Base-by-base conservation (phyloP, 441 rosid genomes). In the Erodium texanum region DNA sequence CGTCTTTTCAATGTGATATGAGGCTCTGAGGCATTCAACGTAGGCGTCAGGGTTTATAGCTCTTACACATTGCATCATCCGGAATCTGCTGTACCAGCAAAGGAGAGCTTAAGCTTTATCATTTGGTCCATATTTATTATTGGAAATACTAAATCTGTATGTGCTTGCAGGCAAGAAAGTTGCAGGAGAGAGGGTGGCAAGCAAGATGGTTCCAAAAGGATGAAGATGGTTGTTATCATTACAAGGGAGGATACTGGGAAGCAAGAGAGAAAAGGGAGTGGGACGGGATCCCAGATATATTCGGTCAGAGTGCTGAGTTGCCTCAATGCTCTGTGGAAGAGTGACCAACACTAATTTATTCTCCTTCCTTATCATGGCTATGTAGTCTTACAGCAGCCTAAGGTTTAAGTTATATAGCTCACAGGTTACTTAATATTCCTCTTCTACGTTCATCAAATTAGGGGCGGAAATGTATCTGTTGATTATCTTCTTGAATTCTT, bases 161-260 rank as follows among this genome's bases (percentile, higher is more conserved):
- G 66, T 5, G 63, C n/a, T n/a, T 10, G 22, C 84, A 94, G 99
- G 97, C 99, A 68, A 89, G 99, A 80, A 92, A 82, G 74, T 59
- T 94, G 76, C 99, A 94, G 85, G 99, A 91, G 80, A 86, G 87
- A 71, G 99, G 99, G 12, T 94, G 99, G 99, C 96, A 81, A 71
- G 96, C 97, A 8, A 84, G 89, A 71, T 94, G 99, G 99, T 94
- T 91, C 64, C 71, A 50, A 11, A 89, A 86, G 68, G 97, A 87
- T 11, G 94, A 88, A 67, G 97, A 89, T 56, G 94, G 97, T 18
- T 87, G 93, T 75, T 91, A 94, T 74, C 83, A 79, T 1, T 94
- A 91, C 36, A 50, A 67, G 0, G 97, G 97, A 19, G 91, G 91
- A 16, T 94, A 94, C 71, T 94, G 99, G 99, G 94, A 94, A 85